Base-by-base conservation (phyloP, 768 basidiomycete species). In the Cubamyces lactineus region DNA sequence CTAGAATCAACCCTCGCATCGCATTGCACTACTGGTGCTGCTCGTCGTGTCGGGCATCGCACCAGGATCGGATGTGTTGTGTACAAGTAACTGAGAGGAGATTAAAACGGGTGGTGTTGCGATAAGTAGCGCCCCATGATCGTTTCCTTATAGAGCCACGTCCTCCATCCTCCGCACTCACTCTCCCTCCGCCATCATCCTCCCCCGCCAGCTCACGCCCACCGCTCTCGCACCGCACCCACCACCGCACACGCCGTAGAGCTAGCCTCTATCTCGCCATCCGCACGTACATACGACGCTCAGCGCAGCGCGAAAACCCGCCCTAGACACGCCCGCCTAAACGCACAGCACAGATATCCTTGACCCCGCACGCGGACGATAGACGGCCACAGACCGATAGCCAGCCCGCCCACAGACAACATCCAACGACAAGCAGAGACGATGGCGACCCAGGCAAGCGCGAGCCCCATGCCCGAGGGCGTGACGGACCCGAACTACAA, bases 401-500 rank as follows among this genome's bases (percentile, higher is more conserved):
- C 28, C 3, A 28, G 7, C 28, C 28, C 28, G n/a, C n/a, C n/a
- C n/a, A n/a, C n/a, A n/a, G n/a, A 28, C 28, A 34, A 40, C 51
- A 13, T 52, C 9, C 49, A 11, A 42, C 45, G 5, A n/a, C 39
- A 21, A 34, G 15, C 12, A 56, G 28, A 47, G 19, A 61, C 47
- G 42, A 53, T 58, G 46, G 41, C 43, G 11, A 50, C 56, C n/a
- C 57, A 59, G 19, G 84, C 84, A 52, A 83, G 77, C 72, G 85
- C 80, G 53, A 84, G 83, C 45, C 75, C 81, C 1, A 76, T 86
- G 70, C 85, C 86, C 17, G 76, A 75, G 39, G 85, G 85, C 59
- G 76, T 86, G 62, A 86, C 86, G 3, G 82, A 88, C 74, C 81
- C 85, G 17, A 81, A 81, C 72, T 89, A 86, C 74, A 83, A 78